Evolutionary conservation across 2,329 filamentous ascomycete genomes (phyloP), one percentile per base, ranked within the genome.

Genomic region (Colletotrichum theobromicola): DNA sequence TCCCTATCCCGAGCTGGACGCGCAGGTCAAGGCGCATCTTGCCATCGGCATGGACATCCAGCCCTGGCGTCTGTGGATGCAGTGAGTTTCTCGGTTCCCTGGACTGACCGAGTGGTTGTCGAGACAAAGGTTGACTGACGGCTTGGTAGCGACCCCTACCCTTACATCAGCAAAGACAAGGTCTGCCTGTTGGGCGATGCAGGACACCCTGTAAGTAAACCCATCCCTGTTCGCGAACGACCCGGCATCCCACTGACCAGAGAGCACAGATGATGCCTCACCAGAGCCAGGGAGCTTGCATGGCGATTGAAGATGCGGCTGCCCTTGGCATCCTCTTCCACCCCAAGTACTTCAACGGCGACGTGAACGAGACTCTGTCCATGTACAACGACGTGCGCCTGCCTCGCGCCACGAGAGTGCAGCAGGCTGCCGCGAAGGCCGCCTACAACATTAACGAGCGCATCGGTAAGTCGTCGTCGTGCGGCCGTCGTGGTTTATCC

Each of bases 251-350:
- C n/a, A 26, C 71, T 74, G 18, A 74, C 53, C 32, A n/a, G 30
- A 28, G 26, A 34, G 30, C 30, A 74, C n/a, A 74, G 72, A 74
- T 74, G 72, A 74, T 74, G 89, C 91, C 92, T 2, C 88, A 94
- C 78, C 92, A 94, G 79, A 92, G 90, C 71, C 92, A 94, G 80
- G 92, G 92, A 5, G 92, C 92, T 0, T 93, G 91, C 77, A 92
- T 92, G 90, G 91, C 92, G 0, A 92, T 93, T 58, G 92, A 93
- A 79, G 92, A 93, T 74, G 90, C 91, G 0, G 92, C 90, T 0
- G 90, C 90, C 0, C 80, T 94, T 1, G 92, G 92, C 0, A 90
- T 93, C 18, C 72, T 93, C 1, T 93, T 94, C 79, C 87, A 83
- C 80, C 81, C 82, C 76, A 78, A 79, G 9, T 82, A 86, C 75